These are phyloP conservation scores for Teratosphaeriaceae sp. DNA, from an alignment of 2,329 filamentous ascomycete species.

Conservation along the genomic window DNA sequence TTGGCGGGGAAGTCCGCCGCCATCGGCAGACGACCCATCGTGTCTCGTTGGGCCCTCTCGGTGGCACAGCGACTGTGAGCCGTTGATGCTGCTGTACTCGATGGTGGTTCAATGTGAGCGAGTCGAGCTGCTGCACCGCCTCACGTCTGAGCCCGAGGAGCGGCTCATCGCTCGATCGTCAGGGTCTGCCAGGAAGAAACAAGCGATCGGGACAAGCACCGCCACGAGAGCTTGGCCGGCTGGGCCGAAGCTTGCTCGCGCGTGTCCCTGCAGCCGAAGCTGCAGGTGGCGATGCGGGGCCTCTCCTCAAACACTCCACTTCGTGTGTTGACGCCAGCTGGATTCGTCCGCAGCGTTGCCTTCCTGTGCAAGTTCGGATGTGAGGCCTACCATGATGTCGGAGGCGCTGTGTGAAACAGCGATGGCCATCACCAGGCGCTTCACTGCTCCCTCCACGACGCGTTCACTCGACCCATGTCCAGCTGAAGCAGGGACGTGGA, in stretches of 20 bases:
- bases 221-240: neutral
- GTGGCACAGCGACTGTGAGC: too few species aligned
- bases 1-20: slow-evolving; percentile 36
- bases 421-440: too few species aligned
- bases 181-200: neutral
- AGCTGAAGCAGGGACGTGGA: too few species aligned
- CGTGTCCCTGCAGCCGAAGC: neutral
- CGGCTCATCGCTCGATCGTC: too few species aligned
- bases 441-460: too few species aligned
- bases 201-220: neutral
- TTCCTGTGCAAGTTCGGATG: neutral
- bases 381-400: neutral
- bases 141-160: too few species aligned
- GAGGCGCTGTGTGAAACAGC: too few species aligned
- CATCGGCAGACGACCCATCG: slow-evolving; percentile 36
- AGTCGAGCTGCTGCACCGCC: neutral
- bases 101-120: too few species aligned
- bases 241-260: neutral
- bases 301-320: neutral
- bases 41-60: neutral
- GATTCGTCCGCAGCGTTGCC: too few species aligned
- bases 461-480: neutral
- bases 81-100: too few species aligned
- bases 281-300: neutral
- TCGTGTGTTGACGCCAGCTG: too few species aligned